A percentile compares a stretch with the other conserved stretches of the same genome.
Conservation (phyloP, 441 rosid genomes). For the Macaranga tanarius region DNA sequence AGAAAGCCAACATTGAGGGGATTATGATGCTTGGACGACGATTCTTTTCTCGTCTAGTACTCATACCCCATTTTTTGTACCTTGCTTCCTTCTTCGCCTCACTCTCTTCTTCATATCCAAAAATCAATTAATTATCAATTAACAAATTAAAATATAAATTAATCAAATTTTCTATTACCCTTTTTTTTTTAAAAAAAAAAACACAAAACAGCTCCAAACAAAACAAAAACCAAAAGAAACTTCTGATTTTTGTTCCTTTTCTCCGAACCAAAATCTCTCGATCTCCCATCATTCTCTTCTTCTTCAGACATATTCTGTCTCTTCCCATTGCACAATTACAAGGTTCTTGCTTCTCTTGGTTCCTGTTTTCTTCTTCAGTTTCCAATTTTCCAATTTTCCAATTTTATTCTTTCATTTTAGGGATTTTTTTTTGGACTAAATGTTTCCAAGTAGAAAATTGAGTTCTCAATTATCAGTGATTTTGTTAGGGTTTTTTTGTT, state of each 20-base stretch:
- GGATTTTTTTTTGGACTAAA: too few relatives aligned
- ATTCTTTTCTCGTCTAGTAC: background rate
- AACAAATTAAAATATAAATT: background rate
- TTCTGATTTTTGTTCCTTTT: slow-evolving; percentile 12
- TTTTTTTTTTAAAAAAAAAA: too few relatives aligned
- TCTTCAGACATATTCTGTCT: background rate
- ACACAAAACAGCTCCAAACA: too few relatives aligned
- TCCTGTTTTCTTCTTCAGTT: background rate
- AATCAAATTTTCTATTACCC: too few relatives aligned
- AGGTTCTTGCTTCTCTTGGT: slow-evolving; percentile 6
- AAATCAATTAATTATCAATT: background rate
- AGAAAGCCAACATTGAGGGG: background rate
- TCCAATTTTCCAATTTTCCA: background rate
- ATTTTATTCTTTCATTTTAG: too few relatives aligned
- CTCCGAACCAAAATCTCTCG: slow-evolving; percentile 2
- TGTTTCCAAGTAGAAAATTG: too few relatives aligned
- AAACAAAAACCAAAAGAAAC: too few relatives aligned
- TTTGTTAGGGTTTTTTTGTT: slow-evolving; percentile 4
- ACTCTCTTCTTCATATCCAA: background rate
- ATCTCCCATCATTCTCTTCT: background rate
- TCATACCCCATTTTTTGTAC: background rate
- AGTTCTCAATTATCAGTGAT: too few relatives aligned
- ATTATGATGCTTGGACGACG: background rate
- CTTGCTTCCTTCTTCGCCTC: background rate
- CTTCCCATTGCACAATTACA: background rate